These are phyloP conservation scores for Paradendryphiella salina DNA, from an alignment of 2,329 filamentous ascomycete species.

Conservation along the genomic window DNA sequence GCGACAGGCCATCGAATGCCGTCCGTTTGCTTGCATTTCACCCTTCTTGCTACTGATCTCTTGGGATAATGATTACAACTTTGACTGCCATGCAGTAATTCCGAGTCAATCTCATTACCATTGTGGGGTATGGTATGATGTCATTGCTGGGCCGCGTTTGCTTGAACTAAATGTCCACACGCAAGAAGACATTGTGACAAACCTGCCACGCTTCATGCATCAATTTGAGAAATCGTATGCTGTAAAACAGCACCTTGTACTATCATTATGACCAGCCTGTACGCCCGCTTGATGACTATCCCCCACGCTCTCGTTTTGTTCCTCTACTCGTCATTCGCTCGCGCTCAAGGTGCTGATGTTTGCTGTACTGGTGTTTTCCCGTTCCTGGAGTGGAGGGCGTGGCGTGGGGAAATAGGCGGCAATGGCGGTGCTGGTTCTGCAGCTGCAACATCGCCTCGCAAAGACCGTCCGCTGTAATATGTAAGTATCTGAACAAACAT, in stretches of 20 bases:
- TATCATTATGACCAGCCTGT: background rate
- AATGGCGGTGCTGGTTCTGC: conserved; percentile 28
- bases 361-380: conserved; percentile 18
- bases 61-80: no score
- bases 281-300: background rate
- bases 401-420: conserved; percentile 28
- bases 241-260: background rate
- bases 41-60: no score
- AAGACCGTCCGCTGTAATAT: conserved; percentile 29
- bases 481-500: conserved; percentile 14
- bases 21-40: background rate
- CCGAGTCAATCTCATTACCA: no score
- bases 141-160: no score
- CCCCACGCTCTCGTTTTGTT: background rate
- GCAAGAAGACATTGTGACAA: no score
- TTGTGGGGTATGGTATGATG: no score
- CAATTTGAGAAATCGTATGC: background rate
- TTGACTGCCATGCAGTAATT: no score
- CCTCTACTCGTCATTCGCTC: background rate
- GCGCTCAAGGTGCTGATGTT: background rate
- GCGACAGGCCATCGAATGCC: conserved; percentile 13
- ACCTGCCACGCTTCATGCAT: background rate
- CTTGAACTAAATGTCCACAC: no score
- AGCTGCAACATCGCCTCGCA: conserved; percentile 24
- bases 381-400: conserved; percentile 19